Evolutionary conservation across 139 green algal genomes (phyloP), one percentile per base, ranked within the genome.

Genomic region (Diplosphaera chodatii): DNA sequence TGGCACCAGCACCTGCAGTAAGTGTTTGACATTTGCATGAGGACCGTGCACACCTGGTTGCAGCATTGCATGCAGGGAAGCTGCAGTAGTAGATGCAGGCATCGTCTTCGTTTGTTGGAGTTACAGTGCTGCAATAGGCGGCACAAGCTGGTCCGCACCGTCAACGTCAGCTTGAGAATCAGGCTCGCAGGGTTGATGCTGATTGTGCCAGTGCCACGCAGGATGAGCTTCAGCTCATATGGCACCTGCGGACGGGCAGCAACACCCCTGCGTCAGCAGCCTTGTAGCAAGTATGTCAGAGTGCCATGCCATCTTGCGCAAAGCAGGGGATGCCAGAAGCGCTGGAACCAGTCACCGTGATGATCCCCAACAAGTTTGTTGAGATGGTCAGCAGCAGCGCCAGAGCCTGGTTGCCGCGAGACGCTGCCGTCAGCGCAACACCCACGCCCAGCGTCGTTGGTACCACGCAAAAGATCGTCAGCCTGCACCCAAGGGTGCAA

Each of bases 361-460:
- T 75, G 40, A 96, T 88, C 23, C 82, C 91, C 0, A 91, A 32
- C 23, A 96, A 63, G 78, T 96, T 97, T 59, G 81, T 87, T 40
- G 28, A 71, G 8, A 94, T 88, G 5, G 87, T 93, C 37, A 96
- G 84, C 62, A 95, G 77, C 22, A 96, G 80, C 16, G 88, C 87
- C 55, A 97, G 77, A 5, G 90, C 85, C 1, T 76, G 76, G 66
- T 96, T 96, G 64, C 89, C 90, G 18, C 48, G 59, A 30, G 55
- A 74, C 16, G 70, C 67, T 21, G 71, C 63, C 0, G 89, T 84
- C 5, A 97, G 77, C 0, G 85, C 72, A 3, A 92, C 87, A 23
- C 88, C 88, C 0, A 84, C 84, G 10, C 90, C 91, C 29, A 97
- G 81, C 0, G 91, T 94, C 15, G 92, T 96, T 6, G 92, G 92